phyloP scores from a whole-genome alignment of 352 stramenopile genomes.

The Pythium pyrilobum region DNA sequence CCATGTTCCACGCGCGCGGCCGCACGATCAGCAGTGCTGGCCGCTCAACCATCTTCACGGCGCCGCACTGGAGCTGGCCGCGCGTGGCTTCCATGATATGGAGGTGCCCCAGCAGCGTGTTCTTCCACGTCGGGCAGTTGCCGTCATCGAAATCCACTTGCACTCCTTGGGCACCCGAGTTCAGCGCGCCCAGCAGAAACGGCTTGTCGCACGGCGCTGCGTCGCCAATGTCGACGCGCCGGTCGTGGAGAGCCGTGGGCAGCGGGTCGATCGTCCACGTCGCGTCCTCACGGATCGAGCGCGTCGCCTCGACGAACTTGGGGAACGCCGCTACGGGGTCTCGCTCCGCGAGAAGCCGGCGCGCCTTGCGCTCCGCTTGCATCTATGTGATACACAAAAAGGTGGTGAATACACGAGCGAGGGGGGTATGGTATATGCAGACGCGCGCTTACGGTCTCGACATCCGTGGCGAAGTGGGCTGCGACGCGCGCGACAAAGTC shows the following conservation, averaged over 20 bases:
- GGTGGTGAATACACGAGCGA: too few relatives aligned
- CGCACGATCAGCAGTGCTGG: constrained; percentile 90
- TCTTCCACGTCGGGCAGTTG: constrained; percentile 89
- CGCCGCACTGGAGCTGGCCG: constrained; percentile 32
- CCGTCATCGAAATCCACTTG: constrained; percentile 80
- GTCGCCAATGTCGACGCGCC: constrained; percentile 94
- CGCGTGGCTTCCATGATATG: constrained; percentile 92
- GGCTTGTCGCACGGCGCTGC: constrained; percentile 80
- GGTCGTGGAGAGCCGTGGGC: constrained; percentile 75
- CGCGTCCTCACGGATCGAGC: constrained; percentile 53
- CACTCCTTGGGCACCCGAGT: constrained; percentile 89
- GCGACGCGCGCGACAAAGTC: constrained; percentile 85
- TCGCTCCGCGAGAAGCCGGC: constrained; percentile 28
- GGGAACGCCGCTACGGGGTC: constrained; percentile 78
- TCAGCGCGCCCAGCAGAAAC: constrained; percentile 92
- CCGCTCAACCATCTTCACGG: constrained; percentile 19
- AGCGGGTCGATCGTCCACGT: constrained; percentile 56
- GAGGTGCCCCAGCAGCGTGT: constrained; percentile 86
- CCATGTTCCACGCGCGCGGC: constrained; percentile 93
- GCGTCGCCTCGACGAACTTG: constrained; percentile 76
- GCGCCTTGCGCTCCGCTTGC: constrained; percentile 48
- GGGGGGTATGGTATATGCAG: neutral
- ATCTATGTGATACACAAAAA: too few relatives aligned
- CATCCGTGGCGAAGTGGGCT: constrained; percentile 59
- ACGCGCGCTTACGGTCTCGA: constrained; percentile 26